phyloP scores from a whole-genome alignment of 1,284 basidiomycete genomes.

The Neotropicomus parvogracilis region DNA sequence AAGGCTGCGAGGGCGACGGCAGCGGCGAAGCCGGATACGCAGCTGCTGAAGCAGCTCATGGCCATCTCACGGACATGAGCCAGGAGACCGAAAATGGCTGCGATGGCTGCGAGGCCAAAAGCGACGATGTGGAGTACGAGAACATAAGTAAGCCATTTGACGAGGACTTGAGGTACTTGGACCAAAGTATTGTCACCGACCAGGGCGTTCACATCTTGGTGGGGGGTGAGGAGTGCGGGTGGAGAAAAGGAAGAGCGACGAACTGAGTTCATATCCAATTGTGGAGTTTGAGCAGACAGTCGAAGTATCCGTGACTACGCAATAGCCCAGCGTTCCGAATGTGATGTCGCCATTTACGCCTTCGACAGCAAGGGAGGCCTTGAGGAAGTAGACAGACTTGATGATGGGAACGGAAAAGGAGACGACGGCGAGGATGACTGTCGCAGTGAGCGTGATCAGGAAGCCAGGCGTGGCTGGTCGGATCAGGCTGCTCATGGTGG shows the following conservation, averaged over 20 bases:
- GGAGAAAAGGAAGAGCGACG: conserved; percentile 29
- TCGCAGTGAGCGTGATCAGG: conserved; percentile 70
- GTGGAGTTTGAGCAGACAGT: conserved; percentile 74
- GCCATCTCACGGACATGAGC: conserved; percentile 83
- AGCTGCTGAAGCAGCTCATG: conserved; percentile 81
- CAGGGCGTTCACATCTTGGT: conserved; percentile 72
- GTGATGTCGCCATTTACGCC: conserved; percentile 60
- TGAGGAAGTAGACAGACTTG: conserved; percentile 82
- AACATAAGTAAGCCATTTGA: conserved; percentile 89
- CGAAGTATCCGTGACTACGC: conserved; percentile 50
- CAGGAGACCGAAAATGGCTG: conserved; percentile 75
- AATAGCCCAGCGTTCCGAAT: conserved; percentile 86
- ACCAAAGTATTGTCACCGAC: conserved; percentile 62
- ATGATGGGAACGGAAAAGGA: conserved; percentile 84
- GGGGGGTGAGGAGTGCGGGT: conserved; percentile 13
- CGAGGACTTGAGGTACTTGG: conserved; percentile 72
- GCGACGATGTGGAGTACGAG: conserved; percentile 87
- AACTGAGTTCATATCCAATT: conserved; percentile 82
- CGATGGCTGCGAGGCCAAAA: conserved; percentile 64
- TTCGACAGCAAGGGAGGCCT: conserved; percentile 56
- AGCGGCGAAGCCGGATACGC: conserved; percentile 75
- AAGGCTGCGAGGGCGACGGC: conserved; percentile 73
- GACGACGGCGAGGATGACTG: conserved; percentile 73
- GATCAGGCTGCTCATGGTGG: conserved; percentile 52
- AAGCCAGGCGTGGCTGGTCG: conserved; percentile 85